Base-by-base conservation (phyloP, 225 moss, liverwort and hornwort genomes). In the Physcomitrellopsis africana region DNA sequence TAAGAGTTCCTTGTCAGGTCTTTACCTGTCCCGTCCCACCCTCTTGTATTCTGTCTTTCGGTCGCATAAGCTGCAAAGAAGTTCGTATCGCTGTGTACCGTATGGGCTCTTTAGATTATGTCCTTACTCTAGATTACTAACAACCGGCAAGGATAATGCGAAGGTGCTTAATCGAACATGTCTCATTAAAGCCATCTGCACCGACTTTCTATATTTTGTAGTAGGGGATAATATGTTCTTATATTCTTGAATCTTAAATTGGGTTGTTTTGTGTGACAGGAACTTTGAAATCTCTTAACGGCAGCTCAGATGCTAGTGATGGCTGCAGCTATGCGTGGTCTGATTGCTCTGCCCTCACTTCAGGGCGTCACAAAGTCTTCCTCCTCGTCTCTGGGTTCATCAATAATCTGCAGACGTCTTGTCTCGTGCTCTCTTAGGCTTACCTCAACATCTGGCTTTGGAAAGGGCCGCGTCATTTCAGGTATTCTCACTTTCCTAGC, bases 291-390 rank as follows among this genome's bases (percentile, higher is more conserved):
- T n/a, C 46, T 60, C 18, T 58, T 7, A 59, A 64, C 24, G 72
- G 4, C 54, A 11, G 27, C 51, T 0, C 13, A 16, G 37, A 62
- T 58, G 45, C 70, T 60, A 37, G 44, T 15, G 7, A 82, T 80
- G 82, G 71, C 77, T 75, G 70, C 82, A 27, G 77, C 84, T 57
- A 85, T 84, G 87, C 84, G 80, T 72, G 69, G 80, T 56, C 74
- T 85, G 0, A 4, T 80, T 41, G 82, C 65, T 11, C 80, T 82
- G 65, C 77, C 73, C 54, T 69, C 80, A 59, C 45, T 80, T 59
- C 75, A 77, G 53, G 27, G 60, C 44, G 16, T 17, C 4, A 1
- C 55, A 44, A 72, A 64, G 74, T 62, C 80, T 55, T 75, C 61
- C 48, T 18, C 56, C 48, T 18, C 56, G 29, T 18, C 80, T n/a